Base-by-base conservation (phyloP, 2,329 filamentous ascomycete species). In the Calonectria pseudoreteaudii region DNA sequence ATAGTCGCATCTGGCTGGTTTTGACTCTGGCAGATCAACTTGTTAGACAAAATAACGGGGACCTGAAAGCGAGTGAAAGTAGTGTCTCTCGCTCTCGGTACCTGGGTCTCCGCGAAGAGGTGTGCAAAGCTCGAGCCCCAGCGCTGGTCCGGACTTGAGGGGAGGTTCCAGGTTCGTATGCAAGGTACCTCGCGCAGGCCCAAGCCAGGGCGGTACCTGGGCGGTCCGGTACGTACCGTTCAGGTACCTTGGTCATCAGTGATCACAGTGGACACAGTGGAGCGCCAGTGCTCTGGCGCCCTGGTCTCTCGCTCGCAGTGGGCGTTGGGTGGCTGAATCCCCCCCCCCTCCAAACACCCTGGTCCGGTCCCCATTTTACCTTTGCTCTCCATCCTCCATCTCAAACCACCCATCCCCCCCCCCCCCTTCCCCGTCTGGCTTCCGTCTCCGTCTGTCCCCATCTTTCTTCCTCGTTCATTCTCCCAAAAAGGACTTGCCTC, bases 351-450 rank as follows among this genome's bases (percentile, higher is more conserved):
- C 68, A 52, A 65, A 70, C 30, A 26, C 74, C 75, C 73, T 53
- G 52, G 70, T 26, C 56, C 52, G 68, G 74, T 69, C 73, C 75
- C 74, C 74, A 71, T 76, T 73, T 78, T 75, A 62, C 71, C 76
- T 75, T 80, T 81, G 74, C 78, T 77, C 77, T 75, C 77, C 73
- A 70, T 76, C 76, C 68, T 78, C 78, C 75, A 80, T 80, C 79
- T 79, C 76, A 80, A 80, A 79, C 80, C 78, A 71, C 78, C 77
- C 78, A 75, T 75, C 68, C 75, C 74, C 70, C 77, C 72, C 74
- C 75, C 68, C 72, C 77, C 74, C 76, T 78, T 76, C 78, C 70
- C 65, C 77, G 78, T 79, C 76, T 75, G 75, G 77, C 72, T 72
- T 76, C 72, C 72, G 76, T 75, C 78, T 72, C 66, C 74, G 74